phyloP scores from a whole-genome alignment of 1,139 yeast species.

The Blastobotrys capitulatus region DNA sequence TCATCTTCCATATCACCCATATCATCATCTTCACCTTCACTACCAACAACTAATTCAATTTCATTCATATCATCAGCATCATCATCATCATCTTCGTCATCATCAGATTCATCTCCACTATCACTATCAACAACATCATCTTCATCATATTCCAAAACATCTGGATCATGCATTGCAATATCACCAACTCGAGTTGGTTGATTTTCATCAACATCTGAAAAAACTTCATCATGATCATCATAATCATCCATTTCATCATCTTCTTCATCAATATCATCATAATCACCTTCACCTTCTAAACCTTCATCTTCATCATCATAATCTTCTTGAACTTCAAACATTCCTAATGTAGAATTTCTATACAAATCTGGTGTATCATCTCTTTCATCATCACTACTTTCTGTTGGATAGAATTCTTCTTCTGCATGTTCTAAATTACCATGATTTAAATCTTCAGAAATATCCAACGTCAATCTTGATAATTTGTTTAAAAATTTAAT shows the following conservation, averaged over 20 bases:
- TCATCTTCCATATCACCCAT: slow-evolving; percentile 35
- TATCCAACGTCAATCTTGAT: slow-evolving; percentile 42
- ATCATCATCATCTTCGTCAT: slow-evolving; percentile 26
- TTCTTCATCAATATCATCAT: slow-evolving; percentile 29
- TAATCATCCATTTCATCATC: slow-evolving; percentile 31
- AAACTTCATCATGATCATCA: slow-evolving; percentile 29
- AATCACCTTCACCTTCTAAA: slow-evolving; percentile 37
- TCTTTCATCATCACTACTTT: slow-evolving; percentile 44
- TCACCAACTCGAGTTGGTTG: slow-evolving; percentile 15
- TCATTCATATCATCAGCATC: slow-evolving; percentile 35
- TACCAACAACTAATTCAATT: slow-evolving; percentile 25
- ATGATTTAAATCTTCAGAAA: slow-evolving; percentile 52
- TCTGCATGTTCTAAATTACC: slow-evolving; percentile 34
- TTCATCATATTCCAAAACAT: slow-evolving; percentile 21
- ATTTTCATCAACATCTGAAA: slow-evolving; percentile 33
- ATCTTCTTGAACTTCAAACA: slow-evolving; percentile 80
- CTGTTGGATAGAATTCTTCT: slow-evolving; percentile 19
- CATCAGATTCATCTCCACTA: slow-evolving; percentile 26
- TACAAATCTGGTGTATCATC: slow-evolving; percentile 83
- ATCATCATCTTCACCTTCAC: slow-evolving; percentile 34
- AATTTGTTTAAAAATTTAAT: slow-evolving; percentile 58
- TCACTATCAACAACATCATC: slow-evolving; percentile 35
- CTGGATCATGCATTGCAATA: slow-evolving; percentile 27
- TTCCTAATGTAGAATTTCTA: slow-evolving; percentile 83
- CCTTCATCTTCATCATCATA: slow-evolving; percentile 48